Evolutionary conservation across 2,329 filamentous ascomycete species (phyloP).

Genomic region (Rasamsonia emersonii): DNA sequence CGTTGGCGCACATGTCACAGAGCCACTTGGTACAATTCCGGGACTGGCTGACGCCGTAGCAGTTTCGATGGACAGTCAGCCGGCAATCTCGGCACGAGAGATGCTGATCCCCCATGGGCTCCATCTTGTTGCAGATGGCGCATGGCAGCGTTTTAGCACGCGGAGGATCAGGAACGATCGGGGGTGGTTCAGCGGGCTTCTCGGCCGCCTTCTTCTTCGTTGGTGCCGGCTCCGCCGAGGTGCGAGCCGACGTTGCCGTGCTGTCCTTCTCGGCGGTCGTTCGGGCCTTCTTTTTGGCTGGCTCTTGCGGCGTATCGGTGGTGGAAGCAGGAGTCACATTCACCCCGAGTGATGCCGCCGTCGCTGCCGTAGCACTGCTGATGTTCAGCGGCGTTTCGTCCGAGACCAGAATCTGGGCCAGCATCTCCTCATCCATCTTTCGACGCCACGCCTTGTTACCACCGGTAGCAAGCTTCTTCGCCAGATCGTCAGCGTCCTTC

Average conservation of each 20-base stretch:
- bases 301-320: slow-evolving; percentile 35
- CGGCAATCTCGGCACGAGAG: slow-evolving; percentile 80
- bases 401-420: slow-evolving; percentile 37
- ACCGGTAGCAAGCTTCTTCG: slow-evolving; percentile 72
- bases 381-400: slow-evolving; percentile 38
- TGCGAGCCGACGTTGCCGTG: slow-evolving; percentile 37
- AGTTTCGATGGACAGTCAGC: slow-evolving; percentile 81
- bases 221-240: slow-evolving; percentile 40
- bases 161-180: slow-evolving; percentile 67
- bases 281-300: slow-evolving; percentile 54
- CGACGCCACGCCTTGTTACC: slow-evolving; percentile 79
- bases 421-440: slow-evolving; percentile 81
- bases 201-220: slow-evolving; percentile 55
- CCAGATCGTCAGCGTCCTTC: slow-evolving; percentile 86
- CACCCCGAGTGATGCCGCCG: slow-evolving; percentile 36
- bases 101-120: slow-evolving; percentile 62
- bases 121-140: slow-evolving; percentile 69
- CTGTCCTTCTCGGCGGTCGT: slow-evolving; percentile 42
- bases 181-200: slow-evolving; percentile 48
- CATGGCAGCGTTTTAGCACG: slow-evolving; percentile 74
- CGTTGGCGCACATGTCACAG: slow-evolving; percentile 93
- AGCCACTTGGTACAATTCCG: slow-evolving; percentile 73
- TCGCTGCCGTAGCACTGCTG: slow-evolving; percentile 33
- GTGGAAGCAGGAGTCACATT: slow-evolving; percentile 26
- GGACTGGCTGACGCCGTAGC: slow-evolving; percentile 74